Conservation (phyloP, 2,329 filamentous ascomycete species). For the Sclerotinia trifoliorum region DNA sequence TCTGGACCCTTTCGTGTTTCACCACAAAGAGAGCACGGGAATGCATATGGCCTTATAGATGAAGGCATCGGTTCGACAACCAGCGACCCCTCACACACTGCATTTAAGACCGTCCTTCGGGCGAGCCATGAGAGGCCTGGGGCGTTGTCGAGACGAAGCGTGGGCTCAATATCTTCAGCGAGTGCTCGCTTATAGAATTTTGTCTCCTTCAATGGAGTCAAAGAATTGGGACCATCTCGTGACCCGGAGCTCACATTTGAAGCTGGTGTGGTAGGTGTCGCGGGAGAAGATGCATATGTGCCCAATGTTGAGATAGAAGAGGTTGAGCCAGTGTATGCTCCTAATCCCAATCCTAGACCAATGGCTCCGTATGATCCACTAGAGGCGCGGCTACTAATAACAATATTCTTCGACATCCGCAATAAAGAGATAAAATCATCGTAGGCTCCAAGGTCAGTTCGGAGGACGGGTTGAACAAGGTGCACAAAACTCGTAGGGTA, state of each 20-base stretch:
- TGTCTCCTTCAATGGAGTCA: conserved; percentile 77
- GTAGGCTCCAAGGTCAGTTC: conserved; percentile 77
- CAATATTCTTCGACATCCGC: conserved; percentile 58
- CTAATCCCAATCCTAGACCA: conserved; percentile 45
- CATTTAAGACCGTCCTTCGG: conserved; percentile 76
- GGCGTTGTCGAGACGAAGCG: conserved; percentile 81
- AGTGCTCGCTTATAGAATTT: conserved; percentile 91
- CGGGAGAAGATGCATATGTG: conserved; percentile 53
- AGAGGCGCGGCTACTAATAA: conserved; percentile 62
- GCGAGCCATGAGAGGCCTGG: conserved; percentile 93
- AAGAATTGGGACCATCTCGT: conserved; percentile 39
- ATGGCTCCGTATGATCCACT: conserved; percentile 69
- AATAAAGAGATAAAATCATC: conserved; percentile 82
- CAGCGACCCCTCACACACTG: conserved; percentile 80
- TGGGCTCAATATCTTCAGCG: conserved; percentile 91
- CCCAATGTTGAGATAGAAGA: conserved; percentile 55
- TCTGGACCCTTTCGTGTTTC: conserved; percentile 70
- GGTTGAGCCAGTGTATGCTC: conserved; percentile 53
- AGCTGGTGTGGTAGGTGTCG: conserved; percentile 58
- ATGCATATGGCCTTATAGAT: conserved; percentile 45
- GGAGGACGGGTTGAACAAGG: conserved; percentile 77
- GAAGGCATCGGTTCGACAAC: conserved; percentile 85
- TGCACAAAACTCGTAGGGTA: conserved; percentile 74
- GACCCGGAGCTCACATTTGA: conserved; percentile 51
- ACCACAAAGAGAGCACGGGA: conserved; percentile 77